A percentile compares a stretch with the other conserved stretches of the same genome.
Conservation (phyloP, 805 yeast genomes). For the Lachancea dasiensis region DNA sequence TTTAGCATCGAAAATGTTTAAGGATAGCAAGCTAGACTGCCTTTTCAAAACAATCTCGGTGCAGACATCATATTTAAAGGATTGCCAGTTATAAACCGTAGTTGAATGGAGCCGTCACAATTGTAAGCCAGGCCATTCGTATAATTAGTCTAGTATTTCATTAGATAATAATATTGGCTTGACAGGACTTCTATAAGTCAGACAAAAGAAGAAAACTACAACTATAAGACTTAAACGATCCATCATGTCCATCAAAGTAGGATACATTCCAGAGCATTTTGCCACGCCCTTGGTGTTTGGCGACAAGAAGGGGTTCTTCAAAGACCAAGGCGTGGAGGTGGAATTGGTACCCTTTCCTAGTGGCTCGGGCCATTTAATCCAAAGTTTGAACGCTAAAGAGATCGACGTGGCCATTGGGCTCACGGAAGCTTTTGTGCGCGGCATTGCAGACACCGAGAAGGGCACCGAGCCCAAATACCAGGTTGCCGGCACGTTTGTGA, state of each 20-base stretch:
- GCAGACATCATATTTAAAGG: no score
- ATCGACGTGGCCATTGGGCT: conserved; percentile 82
- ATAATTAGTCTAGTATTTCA: no score
- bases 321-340: conserved; percentile 44
- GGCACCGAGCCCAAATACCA: conserved; percentile 41
- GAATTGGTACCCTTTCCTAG: conserved; percentile 68
- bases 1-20: no score
- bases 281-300: conserved; percentile 83
- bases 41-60: no score
- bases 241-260: conserved; percentile 46
- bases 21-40: no score
- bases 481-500: conserved; percentile 75
- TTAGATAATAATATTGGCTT: no score
- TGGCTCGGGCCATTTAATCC: conserved; percentile 85
- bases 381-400: conserved; percentile 54
- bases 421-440: conserved; percentile 87
- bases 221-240: not conserved
- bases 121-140: no score
- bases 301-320: conserved; percentile 48
- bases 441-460: conserved; percentile 63
- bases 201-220: no score
- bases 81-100: no score
- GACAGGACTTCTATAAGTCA: no score
- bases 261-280: conserved; percentile 88
- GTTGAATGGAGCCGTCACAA: no score